A percentile compares a stretch with the other conserved stretches of the same genome.
These are phyloP conservation scores for Meira nashicola DNA, from an alignment of 1,284 basidiomycete genomes.

Conservation along the genomic window DNA sequence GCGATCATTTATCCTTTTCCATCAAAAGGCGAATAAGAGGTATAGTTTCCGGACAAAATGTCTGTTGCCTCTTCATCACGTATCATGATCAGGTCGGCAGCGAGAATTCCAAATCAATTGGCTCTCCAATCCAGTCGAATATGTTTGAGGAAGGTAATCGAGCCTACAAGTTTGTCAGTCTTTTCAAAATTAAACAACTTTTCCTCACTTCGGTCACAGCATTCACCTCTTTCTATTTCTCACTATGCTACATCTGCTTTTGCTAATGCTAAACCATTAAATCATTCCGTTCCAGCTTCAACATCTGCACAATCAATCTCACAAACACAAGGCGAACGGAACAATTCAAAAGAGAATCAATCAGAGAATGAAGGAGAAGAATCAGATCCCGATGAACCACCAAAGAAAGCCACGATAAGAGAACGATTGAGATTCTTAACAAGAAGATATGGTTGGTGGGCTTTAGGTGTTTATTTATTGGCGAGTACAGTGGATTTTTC, in stretches of 20 bases:
- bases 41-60: too few relatives aligned
- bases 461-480: constrained; percentile 43
- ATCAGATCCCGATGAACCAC: constrained; percentile 2
- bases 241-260: background rate
- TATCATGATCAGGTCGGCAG: background rate
- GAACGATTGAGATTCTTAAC: constrained; percentile 41
- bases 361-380: background rate
- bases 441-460: constrained; percentile 51
- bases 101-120: background rate
- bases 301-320: background rate
- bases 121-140: background rate
- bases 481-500: constrained; percentile 35
- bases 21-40: too few relatives aligned
- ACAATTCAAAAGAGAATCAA: background rate
- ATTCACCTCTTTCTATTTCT: background rate
- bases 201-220: background rate
- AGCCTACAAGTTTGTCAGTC: background rate
- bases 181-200: background rate
- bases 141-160: background rate
- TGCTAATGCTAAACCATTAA: background rate
- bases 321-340: background rate
- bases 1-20: too few relatives aligned
- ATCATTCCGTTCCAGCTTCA: background rate
- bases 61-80: background rate
- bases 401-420: constrained; percentile 24